phyloP scores from a whole-genome alignment of 2,329 filamentous ascomycete genomes.

The Alternaria sp. region DNA sequence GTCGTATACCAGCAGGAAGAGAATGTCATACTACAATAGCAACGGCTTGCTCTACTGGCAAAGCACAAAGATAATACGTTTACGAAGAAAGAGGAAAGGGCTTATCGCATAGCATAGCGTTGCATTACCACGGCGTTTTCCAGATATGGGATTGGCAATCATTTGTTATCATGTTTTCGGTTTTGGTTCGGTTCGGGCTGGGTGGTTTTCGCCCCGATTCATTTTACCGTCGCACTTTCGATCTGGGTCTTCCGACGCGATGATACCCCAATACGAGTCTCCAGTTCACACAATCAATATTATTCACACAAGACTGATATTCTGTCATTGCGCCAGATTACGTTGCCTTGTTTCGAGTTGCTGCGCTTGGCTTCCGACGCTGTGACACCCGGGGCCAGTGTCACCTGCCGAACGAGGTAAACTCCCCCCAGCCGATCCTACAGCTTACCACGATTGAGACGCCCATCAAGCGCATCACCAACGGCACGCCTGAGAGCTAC shows the following conservation, averaged over 20 bases:
- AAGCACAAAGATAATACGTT: neutral
- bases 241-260: slow-evolving; percentile 25
- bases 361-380: neutral
- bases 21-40: slow-evolving; percentile 33
- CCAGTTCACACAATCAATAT: slow-evolving; percentile 1
- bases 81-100: slow-evolving; percentile 3
- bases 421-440: neutral
- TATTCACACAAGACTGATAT: neutral
- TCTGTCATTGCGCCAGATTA: neutral
- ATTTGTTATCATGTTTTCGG: neutral
- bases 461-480: neutral
- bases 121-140: slow-evolving; percentile 30
- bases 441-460: neutral
- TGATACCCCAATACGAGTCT: slow-evolving; percentile 31
- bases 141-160: slow-evolving; percentile 2
- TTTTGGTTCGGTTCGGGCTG: slow-evolving; percentile 2
- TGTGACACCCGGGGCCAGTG: neutral
- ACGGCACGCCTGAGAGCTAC: neutral
- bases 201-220: neutral
- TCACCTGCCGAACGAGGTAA: neutral
- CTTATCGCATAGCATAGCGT: slow-evolving; percentile 28
- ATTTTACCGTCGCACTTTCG: slow-evolving; percentile 12
- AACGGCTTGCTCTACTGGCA: neutral
- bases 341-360: neutral
- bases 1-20: slow-evolving; percentile 37